These are phyloP conservation scores for Akanthomyces uredinophilus DNA, from an alignment of 2,329 filamentous ascomycete species.

Conservation along the genomic window DNA sequence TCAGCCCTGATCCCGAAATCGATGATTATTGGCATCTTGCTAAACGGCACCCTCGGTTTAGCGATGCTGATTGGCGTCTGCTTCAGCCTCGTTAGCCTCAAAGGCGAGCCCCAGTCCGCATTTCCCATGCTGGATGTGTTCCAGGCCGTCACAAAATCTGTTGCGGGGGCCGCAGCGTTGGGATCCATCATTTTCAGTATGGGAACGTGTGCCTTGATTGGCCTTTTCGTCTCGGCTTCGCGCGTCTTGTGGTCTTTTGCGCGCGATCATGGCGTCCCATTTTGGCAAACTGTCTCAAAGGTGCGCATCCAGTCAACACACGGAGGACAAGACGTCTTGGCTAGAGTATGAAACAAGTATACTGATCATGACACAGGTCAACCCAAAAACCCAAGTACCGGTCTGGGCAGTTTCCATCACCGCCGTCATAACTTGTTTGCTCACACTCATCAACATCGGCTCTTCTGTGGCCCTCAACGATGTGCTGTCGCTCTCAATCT, in stretches of 20 bases:
- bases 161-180: constrained; percentile 46
- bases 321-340: background rate
- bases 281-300: constrained; percentile 19
- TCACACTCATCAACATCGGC: constrained; percentile 31
- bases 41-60: constrained; percentile 50
- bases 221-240: constrained; percentile 52
- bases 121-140: constrained; percentile 58
- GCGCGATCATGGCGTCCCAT: constrained; percentile 29
- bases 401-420: constrained; percentile 25
- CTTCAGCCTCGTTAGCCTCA: constrained; percentile 42
- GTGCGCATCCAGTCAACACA: background rate
- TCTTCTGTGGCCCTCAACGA: constrained; percentile 26
- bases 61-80: constrained; percentile 50
- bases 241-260: constrained; percentile 52
- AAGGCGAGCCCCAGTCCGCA: constrained; percentile 31
- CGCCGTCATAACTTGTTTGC: constrained; percentile 23
- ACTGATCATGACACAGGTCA: constrained; percentile 22
- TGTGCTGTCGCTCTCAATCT: constrained; percentile 25
- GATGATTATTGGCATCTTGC: constrained; percentile 42
- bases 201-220: constrained; percentile 43
- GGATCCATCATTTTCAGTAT: constrained; percentile 45
- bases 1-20: constrained; percentile 44
- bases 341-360: background rate
- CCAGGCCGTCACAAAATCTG: constrained; percentile 42
- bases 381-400: constrained; percentile 23